Percentiles rank a stretch among this genome's conserved stretches.
phyloP scores from a whole-genome alignment of 2,329 filamentous ascomycete genomes.

The Hypoxylon sp. region DNA sequence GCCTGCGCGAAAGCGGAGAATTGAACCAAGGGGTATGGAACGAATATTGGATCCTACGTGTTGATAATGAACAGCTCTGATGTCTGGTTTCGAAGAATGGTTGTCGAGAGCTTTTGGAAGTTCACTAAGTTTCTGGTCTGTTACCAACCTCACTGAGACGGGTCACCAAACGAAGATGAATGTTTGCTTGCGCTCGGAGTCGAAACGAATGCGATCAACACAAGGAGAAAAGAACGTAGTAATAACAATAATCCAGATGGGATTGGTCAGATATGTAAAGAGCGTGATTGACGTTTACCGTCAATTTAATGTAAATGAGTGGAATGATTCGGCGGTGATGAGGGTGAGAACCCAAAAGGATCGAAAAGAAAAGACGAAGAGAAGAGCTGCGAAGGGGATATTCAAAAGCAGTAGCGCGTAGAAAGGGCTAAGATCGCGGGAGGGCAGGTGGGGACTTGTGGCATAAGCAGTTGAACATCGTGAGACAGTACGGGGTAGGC shows the following conservation, averaged over 20 bases:
- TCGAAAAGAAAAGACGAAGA: constrained; percentile 29
- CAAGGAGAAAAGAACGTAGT: constrained; percentile 49
- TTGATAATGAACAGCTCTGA: constrained; percentile 19
- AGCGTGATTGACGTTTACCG: constrained; percentile 49
- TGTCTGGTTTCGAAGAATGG: neutral
- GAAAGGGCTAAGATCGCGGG: constrained; percentile 38
- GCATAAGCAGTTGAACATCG: constrained; percentile 41
- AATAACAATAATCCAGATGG: constrained; percentile 43
- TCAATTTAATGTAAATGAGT: constrained; percentile 41
- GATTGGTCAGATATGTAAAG: constrained; percentile 43
- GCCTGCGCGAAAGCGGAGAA: constrained; percentile 10
- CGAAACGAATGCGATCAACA: constrained; percentile 53
- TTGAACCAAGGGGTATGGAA: constrained; percentile 1
- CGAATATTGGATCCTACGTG: neutral
- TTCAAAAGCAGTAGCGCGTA: constrained; percentile 25
- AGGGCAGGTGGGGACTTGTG: constrained; percentile 40
- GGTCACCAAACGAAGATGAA: constrained; percentile 39
- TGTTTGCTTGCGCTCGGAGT: constrained; percentile 36
- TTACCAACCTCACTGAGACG: constrained; percentile 35
- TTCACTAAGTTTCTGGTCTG: constrained; percentile 22
- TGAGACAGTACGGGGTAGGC: constrained; percentile 43
- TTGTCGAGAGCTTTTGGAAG: neutral
- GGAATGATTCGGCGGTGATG: constrained; percentile 39
- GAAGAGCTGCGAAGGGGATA: constrained; percentile 33
- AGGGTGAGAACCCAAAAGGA: constrained; percentile 33